Percentiles rank a stretch among this genome's conserved stretches.
Evolutionary conservation across 805 yeast genomes (phyloP).

Genomic region (Zygoascus tannicola): DNA sequence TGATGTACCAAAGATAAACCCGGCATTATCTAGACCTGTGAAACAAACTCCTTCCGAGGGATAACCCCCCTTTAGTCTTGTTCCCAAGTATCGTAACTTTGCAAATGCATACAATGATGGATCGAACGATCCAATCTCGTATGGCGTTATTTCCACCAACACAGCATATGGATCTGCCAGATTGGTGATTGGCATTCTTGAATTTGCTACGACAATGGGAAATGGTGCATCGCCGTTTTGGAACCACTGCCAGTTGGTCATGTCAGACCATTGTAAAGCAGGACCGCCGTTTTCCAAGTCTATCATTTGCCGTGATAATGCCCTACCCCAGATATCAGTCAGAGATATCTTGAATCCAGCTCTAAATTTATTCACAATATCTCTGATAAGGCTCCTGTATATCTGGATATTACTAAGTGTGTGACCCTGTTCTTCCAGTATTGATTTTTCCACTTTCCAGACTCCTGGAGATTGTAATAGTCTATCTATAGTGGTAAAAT

Average conservation of each 20-base stretch:
- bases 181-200: conserved; percentile 34
- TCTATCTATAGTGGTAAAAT: conserved; percentile 60
- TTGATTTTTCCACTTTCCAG: conserved; percentile 59
- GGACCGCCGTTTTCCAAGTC: conserved; percentile 44
- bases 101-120: conserved; percentile 57
- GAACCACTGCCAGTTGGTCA: conserved; percentile 50
- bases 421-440: conserved; percentile 50
- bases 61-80: conserved; percentile 49
- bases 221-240: conserved; percentile 50
- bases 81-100: conserved; percentile 59
- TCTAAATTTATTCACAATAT: conserved; percentile 30
- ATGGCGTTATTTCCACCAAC: conserved; percentile 41
- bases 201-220: conserved; percentile 46
- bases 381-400: conserved; percentile 10
- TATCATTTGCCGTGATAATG: conserved; percentile 56
- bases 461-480: conserved; percentile 38
- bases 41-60: conserved; percentile 43
- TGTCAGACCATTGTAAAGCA: conserved; percentile 43
- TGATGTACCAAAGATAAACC: conserved; percentile 74
- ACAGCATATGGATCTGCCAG: conserved; percentile 58
- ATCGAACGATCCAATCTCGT: conserved; percentile 84
- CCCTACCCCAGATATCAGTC: conserved; percentile 77
- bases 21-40: conserved; percentile 70
- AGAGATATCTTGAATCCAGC: conserved; percentile 64
- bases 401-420: conserved; percentile 32